Percentiles rank a stretch among this genome's conserved stretches.
Conservation (phyloP, 768 basidiomycete species). For the Psilocybe azurescens region DNA sequence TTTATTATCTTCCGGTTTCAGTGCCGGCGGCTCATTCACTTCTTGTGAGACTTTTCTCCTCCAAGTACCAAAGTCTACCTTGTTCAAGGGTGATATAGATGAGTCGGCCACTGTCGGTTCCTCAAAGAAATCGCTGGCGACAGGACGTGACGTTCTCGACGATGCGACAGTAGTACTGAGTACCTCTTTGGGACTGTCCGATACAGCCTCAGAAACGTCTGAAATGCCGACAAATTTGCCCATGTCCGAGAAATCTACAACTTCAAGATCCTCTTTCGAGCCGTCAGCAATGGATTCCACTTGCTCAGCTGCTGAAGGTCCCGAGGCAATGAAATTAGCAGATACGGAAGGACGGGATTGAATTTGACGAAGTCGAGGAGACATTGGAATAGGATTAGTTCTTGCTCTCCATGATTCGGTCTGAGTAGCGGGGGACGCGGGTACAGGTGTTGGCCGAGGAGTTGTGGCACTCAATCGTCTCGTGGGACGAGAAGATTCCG, state of each 20-base stretch:
- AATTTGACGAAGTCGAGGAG: constrained; percentile 37
- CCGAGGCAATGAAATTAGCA: constrained; percentile 36
- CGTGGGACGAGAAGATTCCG: constrained; percentile 32
- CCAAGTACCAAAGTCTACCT: constrained; percentile 48
- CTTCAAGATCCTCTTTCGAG: constrained; percentile 69
- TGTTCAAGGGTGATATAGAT: constrained; percentile 27
- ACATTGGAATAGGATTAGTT: constrained; percentile 36
- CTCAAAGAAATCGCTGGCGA: constrained; percentile 79
- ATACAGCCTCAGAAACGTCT: constrained; percentile 22
- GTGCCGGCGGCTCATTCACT: constrained; percentile 8
- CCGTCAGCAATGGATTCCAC: constrained; percentile 49
- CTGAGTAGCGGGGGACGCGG: constrained; percentile 35
- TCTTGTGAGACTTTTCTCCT: constrained; percentile 42
- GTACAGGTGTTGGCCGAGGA: constrained; percentile 21
- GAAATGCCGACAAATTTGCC: constrained; percentile 65
- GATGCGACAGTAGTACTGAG: constrained; percentile 15
- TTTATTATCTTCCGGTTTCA: constrained; percentile 12
- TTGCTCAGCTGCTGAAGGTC: constrained; percentile 44
- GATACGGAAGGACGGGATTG: constrained; percentile 28
- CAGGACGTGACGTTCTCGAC: constrained; percentile 47
- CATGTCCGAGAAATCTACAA: constrained; percentile 83
- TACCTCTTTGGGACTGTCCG: constrained; percentile 26
- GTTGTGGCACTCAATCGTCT: constrained; percentile 32
- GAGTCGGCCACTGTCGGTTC: constrained; percentile 35
- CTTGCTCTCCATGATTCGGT: constrained; percentile 74